Conservation (phyloP, 148 eudicot genomes). For the Drosera capensis region DNA sequence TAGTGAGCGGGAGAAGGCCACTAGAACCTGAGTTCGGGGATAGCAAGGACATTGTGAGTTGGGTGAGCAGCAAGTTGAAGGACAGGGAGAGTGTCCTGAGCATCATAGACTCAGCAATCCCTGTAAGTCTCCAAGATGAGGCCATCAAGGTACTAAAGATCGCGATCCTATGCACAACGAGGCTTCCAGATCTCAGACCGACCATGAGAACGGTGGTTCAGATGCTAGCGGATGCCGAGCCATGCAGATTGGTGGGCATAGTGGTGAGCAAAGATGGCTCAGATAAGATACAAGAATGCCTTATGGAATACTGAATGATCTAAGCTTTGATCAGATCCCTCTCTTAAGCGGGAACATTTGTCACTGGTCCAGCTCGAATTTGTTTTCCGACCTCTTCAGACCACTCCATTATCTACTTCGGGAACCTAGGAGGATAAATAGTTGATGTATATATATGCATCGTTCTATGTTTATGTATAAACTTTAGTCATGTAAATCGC, state of each 20-base stretch:
- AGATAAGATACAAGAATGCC: slow-evolving; percentile 15
- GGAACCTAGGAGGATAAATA: too few relatives aligned
- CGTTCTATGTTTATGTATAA: too few relatives aligned
- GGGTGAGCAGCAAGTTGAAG: slow-evolving; percentile 62
- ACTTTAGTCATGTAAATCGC: too few relatives aligned
- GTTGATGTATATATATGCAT: too few relatives aligned
- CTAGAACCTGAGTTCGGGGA: slow-evolving; percentile 71
- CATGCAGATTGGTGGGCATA: slow-evolving; percentile 35
- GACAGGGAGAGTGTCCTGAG: slow-evolving; percentile 43
- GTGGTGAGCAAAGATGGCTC: slow-evolving; percentile 31
- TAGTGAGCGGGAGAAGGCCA: slow-evolving; percentile 80
- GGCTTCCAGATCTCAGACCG: slow-evolving; percentile 55
- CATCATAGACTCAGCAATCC: slow-evolving; percentile 44
- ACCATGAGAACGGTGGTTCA: slow-evolving; percentile 74
- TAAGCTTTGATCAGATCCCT: too few relatives aligned
- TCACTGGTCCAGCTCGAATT: too few relatives aligned
- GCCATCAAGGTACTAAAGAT: slow-evolving; percentile 61
- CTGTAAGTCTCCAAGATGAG: slow-evolving; percentile 30
- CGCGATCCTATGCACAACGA: slow-evolving; percentile 60
- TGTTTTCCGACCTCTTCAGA: too few relatives aligned
- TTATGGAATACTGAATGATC: slow-evolving; percentile 1
- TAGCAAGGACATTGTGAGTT: slow-evolving; percentile 55
- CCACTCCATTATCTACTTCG: too few relatives aligned
- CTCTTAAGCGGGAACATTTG: too few relatives aligned
- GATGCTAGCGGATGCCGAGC: slow-evolving; percentile 82